Percentiles rank a stretch among this genome's conserved stretches.
Evolutionary conservation across 192 early-diverging fungal species (phyloP).

Genomic region (Linnemannia schmuckeri): DNA sequence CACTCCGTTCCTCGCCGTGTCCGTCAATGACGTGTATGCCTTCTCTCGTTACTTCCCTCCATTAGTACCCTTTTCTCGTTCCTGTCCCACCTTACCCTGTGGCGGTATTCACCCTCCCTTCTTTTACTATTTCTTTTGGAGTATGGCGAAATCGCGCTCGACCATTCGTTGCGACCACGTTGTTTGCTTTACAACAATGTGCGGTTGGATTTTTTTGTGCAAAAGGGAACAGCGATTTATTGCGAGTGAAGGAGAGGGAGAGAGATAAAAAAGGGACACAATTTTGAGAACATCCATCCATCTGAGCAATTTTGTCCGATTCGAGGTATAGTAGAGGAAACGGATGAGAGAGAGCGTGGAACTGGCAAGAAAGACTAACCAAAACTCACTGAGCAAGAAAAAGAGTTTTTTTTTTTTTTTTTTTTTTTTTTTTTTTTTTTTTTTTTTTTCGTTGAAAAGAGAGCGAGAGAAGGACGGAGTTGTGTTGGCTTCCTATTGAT

Average conservation of each 20-base stretch:
- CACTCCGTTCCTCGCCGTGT: neutral
- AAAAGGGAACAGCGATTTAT: neutral
- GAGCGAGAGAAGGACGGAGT: neutral
- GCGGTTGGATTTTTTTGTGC: neutral
- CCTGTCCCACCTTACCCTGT: slow-evolving; percentile 1
- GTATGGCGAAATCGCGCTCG: neutral
- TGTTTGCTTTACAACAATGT: neutral
- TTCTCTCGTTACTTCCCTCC: neutral
- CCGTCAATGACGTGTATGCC: neutral
- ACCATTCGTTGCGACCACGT: slow-evolving; percentile 13
- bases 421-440: neutral
- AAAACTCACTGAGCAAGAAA: neutral
- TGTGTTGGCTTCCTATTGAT: neutral
- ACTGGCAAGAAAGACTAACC: neutral
- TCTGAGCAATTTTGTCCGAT: slow-evolving; percentile 1
- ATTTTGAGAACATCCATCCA: neutral
- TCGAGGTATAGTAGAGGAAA: neutral
- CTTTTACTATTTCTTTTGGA: neutral
- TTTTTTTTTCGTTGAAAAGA: neutral
- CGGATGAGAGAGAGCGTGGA: neutral
- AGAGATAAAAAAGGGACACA: slow-evolving; percentile 1
- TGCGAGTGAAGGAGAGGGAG: neutral
- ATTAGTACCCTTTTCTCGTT: too few relatives aligned
- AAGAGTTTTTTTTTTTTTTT: neutral
- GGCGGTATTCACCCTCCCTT: neutral